phyloP scores from a whole-genome alignment of 2,329 filamentous ascomycete genomes.

The Fusarium sp. region DNA sequence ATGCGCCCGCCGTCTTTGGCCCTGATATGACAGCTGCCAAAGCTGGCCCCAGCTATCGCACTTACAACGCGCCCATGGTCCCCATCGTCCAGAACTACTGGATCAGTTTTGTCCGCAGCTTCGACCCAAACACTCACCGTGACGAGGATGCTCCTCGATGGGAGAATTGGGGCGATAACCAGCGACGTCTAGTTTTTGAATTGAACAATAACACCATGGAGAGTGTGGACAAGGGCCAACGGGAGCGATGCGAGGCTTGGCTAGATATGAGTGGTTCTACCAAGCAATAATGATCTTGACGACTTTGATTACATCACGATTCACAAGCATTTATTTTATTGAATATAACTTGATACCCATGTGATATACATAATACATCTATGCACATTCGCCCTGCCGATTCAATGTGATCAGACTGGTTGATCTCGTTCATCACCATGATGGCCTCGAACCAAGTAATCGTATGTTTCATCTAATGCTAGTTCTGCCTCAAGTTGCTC shows the following conservation, averaged over 20 bases:
- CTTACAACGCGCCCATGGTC: conserved; percentile 55
- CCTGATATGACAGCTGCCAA: conserved; percentile 44
- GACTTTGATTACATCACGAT: neutral
- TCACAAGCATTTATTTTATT: neutral
- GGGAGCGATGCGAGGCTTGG: conserved; percentile 54
- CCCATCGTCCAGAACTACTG: conserved; percentile 59
- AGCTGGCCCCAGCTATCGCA: conserved; percentile 49
- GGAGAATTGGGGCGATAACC: conserved; percentile 49
- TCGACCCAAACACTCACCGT: conserved; percentile 54
- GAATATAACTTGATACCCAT: conserved; percentile 28
- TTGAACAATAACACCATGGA: conserved; percentile 51
- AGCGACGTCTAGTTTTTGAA: conserved; percentile 50
- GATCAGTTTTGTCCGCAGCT: conserved; percentile 56
- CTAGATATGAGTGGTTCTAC: conserved; percentile 44
- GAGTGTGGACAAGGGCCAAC: conserved; percentile 45
- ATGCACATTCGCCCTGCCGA: neutral
- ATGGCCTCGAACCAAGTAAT: neutral
- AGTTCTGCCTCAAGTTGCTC: conserved; percentile 13
- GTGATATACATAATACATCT: neutral
- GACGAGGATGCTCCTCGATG: conserved; percentile 50
- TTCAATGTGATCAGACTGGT: neutral
- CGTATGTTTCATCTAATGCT: neutral
- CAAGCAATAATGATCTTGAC: conserved; percentile 31
- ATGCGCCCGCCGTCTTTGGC: conserved; percentile 59
- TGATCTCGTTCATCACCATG: neutral